Conservation (phyloP, 805 yeast species). For the Metschnikowia aberdeeniae region DNA sequence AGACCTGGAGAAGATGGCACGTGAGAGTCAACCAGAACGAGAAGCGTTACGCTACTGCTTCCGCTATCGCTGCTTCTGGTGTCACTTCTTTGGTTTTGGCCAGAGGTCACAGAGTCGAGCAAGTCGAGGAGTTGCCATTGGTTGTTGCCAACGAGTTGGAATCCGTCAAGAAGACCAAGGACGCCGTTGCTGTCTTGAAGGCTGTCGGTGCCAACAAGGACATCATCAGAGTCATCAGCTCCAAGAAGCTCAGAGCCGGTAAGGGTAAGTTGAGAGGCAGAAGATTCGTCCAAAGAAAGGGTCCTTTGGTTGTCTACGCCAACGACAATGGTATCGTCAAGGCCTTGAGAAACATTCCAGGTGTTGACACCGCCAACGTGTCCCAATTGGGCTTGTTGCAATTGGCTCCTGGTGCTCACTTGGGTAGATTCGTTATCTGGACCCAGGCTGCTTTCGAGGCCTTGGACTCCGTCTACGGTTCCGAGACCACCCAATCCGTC, state of each 20-base stretch:
- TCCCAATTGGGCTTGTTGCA: slow-evolving; percentile 91
- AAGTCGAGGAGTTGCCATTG: slow-evolving; percentile 96
- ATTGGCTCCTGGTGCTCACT: slow-evolving; percentile 99
- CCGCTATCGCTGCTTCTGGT: slow-evolving; percentile 98
- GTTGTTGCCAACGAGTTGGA: slow-evolving; percentile 93
- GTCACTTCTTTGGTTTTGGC: slow-evolving; percentile 98
- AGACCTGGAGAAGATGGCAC: slow-evolving; percentile 99
- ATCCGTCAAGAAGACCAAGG: slow-evolving; percentile 94
- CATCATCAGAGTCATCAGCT: slow-evolving; percentile 94
- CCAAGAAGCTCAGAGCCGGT: slow-evolving; percentile 99
- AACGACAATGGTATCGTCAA: slow-evolving; percentile 96
- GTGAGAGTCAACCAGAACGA: slow-evolving; percentile 99
- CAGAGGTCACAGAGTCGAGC: slow-evolving; percentile 99
- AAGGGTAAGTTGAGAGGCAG: slow-evolving; percentile 99
- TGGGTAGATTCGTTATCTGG: slow-evolving; percentile 99
- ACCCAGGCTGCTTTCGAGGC: slow-evolving; percentile 97
- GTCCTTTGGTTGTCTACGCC: slow-evolving; percentile 98
- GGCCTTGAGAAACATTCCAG: slow-evolving; percentile 99
- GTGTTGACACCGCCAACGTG: slow-evolving; percentile 96
- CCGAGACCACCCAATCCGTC: slow-evolving; percentile 76
- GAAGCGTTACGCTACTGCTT: slow-evolving; percentile 99
- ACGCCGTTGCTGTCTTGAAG: slow-evolving; percentile 96
- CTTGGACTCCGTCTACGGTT: slow-evolving; percentile 96
- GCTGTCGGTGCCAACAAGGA: slow-evolving; percentile 99
- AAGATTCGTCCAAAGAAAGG: slow-evolving; percentile 99